A percentile compares a stretch with the other conserved stretches of the same genome.
Evolutionary conservation across 805 yeast genomes (phyloP).

Genomic region (Lachancea lanzarotensis): DNA sequence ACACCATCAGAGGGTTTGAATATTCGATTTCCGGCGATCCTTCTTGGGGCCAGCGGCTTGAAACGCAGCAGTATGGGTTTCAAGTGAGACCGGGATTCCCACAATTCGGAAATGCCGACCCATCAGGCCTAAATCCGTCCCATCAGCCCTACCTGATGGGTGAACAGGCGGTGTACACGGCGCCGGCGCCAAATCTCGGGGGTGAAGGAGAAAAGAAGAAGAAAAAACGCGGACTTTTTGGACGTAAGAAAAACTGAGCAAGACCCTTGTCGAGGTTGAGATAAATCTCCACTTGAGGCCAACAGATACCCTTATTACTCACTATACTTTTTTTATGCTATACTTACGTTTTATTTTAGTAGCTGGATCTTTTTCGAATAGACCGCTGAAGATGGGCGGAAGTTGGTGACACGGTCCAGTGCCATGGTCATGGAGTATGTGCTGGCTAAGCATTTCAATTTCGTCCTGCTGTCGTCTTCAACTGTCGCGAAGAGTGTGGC

Average conservation of each 20-base stretch:
- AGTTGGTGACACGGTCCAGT: no score
- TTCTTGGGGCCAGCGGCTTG: conserved; percentile 71
- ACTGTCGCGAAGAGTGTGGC: no score
- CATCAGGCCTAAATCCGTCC: conserved; percentile 22
- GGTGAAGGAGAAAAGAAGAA: conserved; percentile 40
- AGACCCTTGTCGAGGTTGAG: neutral
- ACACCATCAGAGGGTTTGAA: conserved; percentile 90
- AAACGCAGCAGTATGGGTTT: conserved; percentile 76
- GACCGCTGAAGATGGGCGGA: no score
- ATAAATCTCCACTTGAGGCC: no score
- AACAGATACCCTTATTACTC: neutral
- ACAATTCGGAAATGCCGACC: conserved; percentile 32
- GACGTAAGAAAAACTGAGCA: conserved; percentile 49
- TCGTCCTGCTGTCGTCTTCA: no score
- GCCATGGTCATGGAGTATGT: no score
- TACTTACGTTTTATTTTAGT: neutral
- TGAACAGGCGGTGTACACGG: conserved; percentile 56
- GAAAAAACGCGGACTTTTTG: conserved; percentile 77
- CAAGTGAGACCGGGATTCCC: conserved; percentile 69
- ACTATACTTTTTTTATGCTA: neutral
- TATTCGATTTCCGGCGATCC: conserved; percentile 80
- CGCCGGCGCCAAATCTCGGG: conserved; percentile 37
- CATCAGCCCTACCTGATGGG: conserved; percentile 28
- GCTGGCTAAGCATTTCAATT: no score
- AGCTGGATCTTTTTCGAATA: no score